Conservation (phyloP, 306 rosid species). For the Ziziphus jujuba region DNA sequence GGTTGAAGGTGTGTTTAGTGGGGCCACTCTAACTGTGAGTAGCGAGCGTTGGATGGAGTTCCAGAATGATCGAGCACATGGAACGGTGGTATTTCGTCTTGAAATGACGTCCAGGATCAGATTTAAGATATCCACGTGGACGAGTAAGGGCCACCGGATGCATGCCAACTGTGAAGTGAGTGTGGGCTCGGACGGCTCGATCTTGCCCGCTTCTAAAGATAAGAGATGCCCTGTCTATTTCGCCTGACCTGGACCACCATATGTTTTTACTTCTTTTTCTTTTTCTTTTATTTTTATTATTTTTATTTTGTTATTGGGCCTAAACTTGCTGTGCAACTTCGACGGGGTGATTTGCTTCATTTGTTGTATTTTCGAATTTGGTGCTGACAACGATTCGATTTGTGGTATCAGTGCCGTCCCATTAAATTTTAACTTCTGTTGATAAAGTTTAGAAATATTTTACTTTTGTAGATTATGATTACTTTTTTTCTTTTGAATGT, state of each 20-base stretch:
- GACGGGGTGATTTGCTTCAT: neutral
- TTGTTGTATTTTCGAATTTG: neutral
- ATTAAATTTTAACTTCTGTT: no score
- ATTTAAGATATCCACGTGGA: constrained; percentile 66
- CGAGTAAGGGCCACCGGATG: constrained; percentile 59
- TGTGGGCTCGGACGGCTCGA: constrained; percentile 65
- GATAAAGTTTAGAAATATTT: no score
- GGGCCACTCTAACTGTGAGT: constrained; percentile 48
- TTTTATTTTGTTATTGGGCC: neutral
- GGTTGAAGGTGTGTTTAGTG: constrained; percentile 39
- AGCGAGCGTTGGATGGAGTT: constrained; percentile 67
- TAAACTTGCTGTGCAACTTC: neutral
- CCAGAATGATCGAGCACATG: constrained; percentile 46
- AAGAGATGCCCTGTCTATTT: constrained; percentile 74
- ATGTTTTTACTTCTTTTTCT: neutral
- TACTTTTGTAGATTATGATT: no score
- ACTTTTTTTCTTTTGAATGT: no score
- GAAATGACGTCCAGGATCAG: constrained; percentile 55
- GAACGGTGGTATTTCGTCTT: constrained; percentile 62
- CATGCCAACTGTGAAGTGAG: constrained; percentile 65
- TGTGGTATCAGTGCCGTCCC: neutral
- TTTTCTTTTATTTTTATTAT: neutral
- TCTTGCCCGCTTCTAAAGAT: constrained; percentile 42
- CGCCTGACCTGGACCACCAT: constrained; percentile 30
- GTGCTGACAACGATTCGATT: neutral